phyloP scores from a whole-genome alignment of 2,329 filamentous ascomycete genomes.

The Immersiporthe knoxdaviesiana region DNA sequence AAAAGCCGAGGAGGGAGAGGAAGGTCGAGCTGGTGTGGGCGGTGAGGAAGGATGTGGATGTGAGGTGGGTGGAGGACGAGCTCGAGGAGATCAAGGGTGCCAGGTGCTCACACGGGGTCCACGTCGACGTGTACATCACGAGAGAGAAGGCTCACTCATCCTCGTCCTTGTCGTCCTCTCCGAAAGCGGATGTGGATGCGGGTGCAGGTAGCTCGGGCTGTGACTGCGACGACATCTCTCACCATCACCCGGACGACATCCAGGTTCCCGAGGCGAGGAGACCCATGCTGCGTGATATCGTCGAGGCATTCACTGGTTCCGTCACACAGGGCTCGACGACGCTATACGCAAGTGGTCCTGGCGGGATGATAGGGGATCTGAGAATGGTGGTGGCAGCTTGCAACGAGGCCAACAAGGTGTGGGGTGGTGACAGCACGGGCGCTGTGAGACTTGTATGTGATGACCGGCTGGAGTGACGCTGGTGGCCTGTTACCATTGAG shows the following conservation, averaged over 20 bases:
- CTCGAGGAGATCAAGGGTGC: conserved; percentile 52
- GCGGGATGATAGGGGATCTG: conserved; percentile 62
- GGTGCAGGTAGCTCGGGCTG: conserved; percentile 32
- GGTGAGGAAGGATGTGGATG: conserved; percentile 56
- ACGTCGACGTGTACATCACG: conserved; percentile 63
- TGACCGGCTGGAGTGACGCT: conserved; percentile 56
- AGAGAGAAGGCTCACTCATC: conserved; percentile 43
- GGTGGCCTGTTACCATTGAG: too few relatives aligned
- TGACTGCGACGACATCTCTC: conserved; percentile 27
- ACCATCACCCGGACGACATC: conserved; percentile 31
- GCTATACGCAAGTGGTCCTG: conserved; percentile 65
- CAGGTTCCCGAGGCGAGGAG: conserved; percentile 39
- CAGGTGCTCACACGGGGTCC: conserved; percentile 44
- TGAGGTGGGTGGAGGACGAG: conserved; percentile 63
- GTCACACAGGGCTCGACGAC: conserved; percentile 54
- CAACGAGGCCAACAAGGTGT: conserved; percentile 58
- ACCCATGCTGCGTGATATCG: conserved; percentile 50
- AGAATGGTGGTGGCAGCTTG: conserved; percentile 55
- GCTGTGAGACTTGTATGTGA: conserved; percentile 63
- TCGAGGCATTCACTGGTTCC: conserved; percentile 52
- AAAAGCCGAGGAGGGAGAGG: conserved; percentile 40
- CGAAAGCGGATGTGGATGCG: not conserved
- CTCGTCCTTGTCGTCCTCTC: not conserved
- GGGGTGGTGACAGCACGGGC: conserved; percentile 59
- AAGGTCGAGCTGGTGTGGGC: conserved; percentile 68